phyloP scores from a whole-genome alignment of 495 filamentous ascomycete species.

The Extremus antarcticus region DNA sequence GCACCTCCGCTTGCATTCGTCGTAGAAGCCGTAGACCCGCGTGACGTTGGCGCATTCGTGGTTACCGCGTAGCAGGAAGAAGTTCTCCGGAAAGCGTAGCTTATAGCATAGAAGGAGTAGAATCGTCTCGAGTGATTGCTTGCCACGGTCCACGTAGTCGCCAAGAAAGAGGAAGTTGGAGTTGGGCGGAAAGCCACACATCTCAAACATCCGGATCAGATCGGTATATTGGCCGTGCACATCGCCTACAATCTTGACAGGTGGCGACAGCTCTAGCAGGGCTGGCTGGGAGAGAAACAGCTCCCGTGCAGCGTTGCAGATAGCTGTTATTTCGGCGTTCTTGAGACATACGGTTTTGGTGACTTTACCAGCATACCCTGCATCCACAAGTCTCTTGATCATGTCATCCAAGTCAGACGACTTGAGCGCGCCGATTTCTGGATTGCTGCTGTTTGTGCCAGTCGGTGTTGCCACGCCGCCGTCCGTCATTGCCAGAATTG shows the following conservation, averaged over 20 bases:
- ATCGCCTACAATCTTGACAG: constrained; percentile 97
- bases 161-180: constrained; percentile 94
- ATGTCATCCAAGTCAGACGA: constrained; percentile 92
- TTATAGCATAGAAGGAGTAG: constrained; percentile 95
- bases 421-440: constrained; percentile 66
- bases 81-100: constrained; percentile 97
- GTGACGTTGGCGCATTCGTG: constrained; percentile 99
- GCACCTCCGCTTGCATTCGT: constrained; percentile 94
- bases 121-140: constrained; percentile 95
- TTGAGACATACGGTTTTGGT: constrained; percentile 95
- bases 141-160: constrained; percentile 96
- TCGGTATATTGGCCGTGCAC: constrained; percentile 98
- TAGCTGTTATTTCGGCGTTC: constrained; percentile 91
- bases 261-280: constrained; percentile 82
- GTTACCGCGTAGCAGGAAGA: constrained; percentile 93
- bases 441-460: constrained; percentile 1
- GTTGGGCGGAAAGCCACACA: constrained; percentile 93
- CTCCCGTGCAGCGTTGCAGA: constrained; percentile 79
- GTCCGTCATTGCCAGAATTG: constrained; percentile 19
- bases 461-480: constrained; percentile 1
- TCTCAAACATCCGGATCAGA: constrained; percentile 94
- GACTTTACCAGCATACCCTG: constrained; percentile 89
- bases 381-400: constrained; percentile 88
- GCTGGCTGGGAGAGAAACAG: constrained; percentile 86
- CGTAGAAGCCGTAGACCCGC: constrained; percentile 97